Base-by-base conservation (phyloP, 192 early-diverging fungal species). In the Chytriomyces sp. region DNA sequence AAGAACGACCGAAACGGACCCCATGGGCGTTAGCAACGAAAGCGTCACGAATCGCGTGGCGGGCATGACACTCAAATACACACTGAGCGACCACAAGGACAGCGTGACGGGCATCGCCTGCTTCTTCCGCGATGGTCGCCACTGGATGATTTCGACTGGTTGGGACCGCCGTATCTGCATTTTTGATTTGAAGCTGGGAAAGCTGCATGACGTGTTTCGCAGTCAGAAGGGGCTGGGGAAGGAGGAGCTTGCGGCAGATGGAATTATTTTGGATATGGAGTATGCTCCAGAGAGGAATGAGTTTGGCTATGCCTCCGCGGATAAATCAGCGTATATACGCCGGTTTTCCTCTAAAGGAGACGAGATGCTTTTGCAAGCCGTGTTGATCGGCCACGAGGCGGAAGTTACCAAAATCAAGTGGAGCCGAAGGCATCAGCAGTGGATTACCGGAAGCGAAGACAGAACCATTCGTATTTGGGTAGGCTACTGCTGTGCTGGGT, bases 371-470 rank as follows among this genome's bases (percentile, higher is more conserved):
- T 61, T 88, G 26, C 60, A 69, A 49, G 84, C 80, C 25, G 83
- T 88, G 5, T 56, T 88, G 38, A 80, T 88, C 41, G 86, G 86
- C 0, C 86, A 88, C 65, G 86, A 88, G 67, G 86, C 84, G 22
- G 86, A 88, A 72, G 86, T 88, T 28, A 85, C 80, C 10, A 80
- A 82, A 76, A 82, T 88, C 44, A 78, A 82, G 58, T 88, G 86
- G 86, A 75, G 83, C 59, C 38, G 63, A 41, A 63, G 59, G 5
- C 28, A 73, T 30, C 53, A 75, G 31, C 81, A 83, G 53, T 88
- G 86, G 86, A 68, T 88, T 7, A 86, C 86, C 3, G 86, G 82
- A n/a, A 85, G 83, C 10, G 86, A 88, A 74, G 86, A 88, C 61
- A 76, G 85, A 62, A 86, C 86, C 2, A 77, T 88, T 32, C 69